phyloP scores from a whole-genome alignment of 805 yeast species.

The Ogataea neopini region DNA sequence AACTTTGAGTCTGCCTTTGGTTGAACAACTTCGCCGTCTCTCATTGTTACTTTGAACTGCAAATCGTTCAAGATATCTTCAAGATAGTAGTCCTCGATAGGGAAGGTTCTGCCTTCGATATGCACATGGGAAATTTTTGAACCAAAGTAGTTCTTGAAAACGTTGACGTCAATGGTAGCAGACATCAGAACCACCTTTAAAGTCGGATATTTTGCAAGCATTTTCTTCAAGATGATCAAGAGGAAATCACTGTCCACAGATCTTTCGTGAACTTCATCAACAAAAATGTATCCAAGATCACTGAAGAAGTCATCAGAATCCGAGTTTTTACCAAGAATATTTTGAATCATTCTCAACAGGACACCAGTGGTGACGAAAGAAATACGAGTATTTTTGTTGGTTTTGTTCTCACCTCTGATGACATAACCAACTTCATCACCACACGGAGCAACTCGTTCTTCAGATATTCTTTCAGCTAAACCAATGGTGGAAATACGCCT shows the following conservation, averaged over 20 bases:
- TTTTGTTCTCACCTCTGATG: constrained; percentile 85
- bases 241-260: constrained; percentile 88
- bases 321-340: constrained; percentile 34
- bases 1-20: constrained; percentile 69
- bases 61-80: constrained; percentile 62
- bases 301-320: constrained; percentile 44
- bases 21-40: constrained; percentile 39
- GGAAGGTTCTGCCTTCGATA: constrained; percentile 92
- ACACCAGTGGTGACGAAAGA: constrained; percentile 94
- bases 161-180: constrained; percentile 80
- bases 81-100: constrained; percentile 75
- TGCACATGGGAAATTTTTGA: constrained; percentile 61
- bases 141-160: constrained; percentile 67
- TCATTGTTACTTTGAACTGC: constrained; percentile 51
- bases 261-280: constrained; percentile 97
- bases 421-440: constrained; percentile 87
- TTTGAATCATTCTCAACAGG: constrained; percentile 78
- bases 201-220: constrained; percentile 50
- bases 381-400: constrained; percentile 62
- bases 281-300: constrained; percentile 66
- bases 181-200: constrained; percentile 84
- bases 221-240: constrained; percentile 69
- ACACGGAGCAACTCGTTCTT: constrained; percentile 64
- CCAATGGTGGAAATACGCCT: constrained; percentile 95
- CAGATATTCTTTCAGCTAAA: constrained; percentile 87